Evolutionary conservation across 805 yeast genomes (phyloP), one percentile per base, ranked within the genome.

Genomic region (Candida glaebosa): DNA sequence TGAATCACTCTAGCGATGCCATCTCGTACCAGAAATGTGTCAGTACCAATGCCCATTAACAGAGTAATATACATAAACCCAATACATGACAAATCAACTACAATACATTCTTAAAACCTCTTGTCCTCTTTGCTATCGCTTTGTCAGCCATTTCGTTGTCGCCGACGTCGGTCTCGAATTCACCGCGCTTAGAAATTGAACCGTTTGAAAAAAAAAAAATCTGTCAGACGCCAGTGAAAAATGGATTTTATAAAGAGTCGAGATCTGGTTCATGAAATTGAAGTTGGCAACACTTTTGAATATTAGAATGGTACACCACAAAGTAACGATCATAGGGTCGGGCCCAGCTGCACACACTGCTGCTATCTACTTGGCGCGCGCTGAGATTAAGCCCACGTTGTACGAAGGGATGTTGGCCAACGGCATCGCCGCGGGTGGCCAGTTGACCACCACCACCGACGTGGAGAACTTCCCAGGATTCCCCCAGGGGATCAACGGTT

Each of bases 331-430:
- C 57, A 82, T 87, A 47, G 98, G 99, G 34, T 90, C 97, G 41
- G 99, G 99, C 55, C 99, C 99, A 43, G 99, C 99, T 43, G 99
- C 97, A 42, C 96, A 93, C 76, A 93, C 99, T 34, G 99, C 99
- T 39, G 99, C 99, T 51, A 87, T 93, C 65, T 93, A 93, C 67
- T 75, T 93, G 41, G 84, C 98, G 22, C 84, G 99, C 68, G 99
- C 99, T 33, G 99, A 93, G 75, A 80, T 89, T 60, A 82, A 85
- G 67, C 97, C 99, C 18, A 82, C 86, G 22, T 67, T 93, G 54
- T 93, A 89, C 69, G 99, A 93, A 71, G 99, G 99, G 58, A 75
- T 91, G 84, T 73, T 84, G 61, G 99, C 99, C 51, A 93, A 93
- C 67, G 99, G 99, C 54, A 78, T 91, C 54, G 99, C 99, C 40